phyloP scores from a whole-genome alignment of 306 rosid species.

The Vachellia pachyceras region DNA sequence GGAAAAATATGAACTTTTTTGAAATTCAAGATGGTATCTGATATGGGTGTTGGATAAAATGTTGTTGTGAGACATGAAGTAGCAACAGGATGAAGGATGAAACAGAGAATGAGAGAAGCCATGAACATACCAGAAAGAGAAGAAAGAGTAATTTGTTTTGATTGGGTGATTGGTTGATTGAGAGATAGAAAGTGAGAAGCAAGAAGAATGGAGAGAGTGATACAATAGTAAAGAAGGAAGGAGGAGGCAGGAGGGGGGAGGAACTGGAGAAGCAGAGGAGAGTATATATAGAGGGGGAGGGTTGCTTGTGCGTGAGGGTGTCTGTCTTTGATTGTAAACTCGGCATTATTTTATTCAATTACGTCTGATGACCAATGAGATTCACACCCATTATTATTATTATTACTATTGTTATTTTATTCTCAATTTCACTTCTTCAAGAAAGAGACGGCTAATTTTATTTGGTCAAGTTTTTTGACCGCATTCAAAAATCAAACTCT shows the following conservation, averaged over 20 bases:
- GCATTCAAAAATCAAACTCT: constrained; percentile 12
- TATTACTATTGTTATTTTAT: too few relatives aligned
- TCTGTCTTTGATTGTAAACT: constrained; percentile 27
- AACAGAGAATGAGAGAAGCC: constrained; percentile 23
- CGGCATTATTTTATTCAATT: constrained; percentile 26
- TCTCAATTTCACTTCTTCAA: constrained; percentile 14
- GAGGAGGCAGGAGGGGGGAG: constrained; percentile 63
- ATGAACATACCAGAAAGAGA: constrained; percentile 49
- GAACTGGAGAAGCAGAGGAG: constrained; percentile 37
- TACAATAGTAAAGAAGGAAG: constrained; percentile 33
- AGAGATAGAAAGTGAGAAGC: constrained; percentile 19
- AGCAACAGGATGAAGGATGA: not conserved
- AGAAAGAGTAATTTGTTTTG: not conserved
- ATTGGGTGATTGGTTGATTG: not conserved
- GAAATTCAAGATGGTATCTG: not conserved
- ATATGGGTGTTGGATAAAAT: not conserved
- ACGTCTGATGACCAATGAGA: not conserved
- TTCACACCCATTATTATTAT: not conserved
- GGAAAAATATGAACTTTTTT: not conserved
- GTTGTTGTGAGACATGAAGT: not conserved
- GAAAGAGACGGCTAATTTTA: constrained; percentile 23
- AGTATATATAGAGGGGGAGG: constrained; percentile 58
- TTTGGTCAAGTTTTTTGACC: not conserved
- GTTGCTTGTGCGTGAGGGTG: constrained; percentile 21
- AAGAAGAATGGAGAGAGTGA: constrained; percentile 35